Conservation (phyloP, 495 filamentous ascomycete species). For the Lophiotrema nucula region DNA sequence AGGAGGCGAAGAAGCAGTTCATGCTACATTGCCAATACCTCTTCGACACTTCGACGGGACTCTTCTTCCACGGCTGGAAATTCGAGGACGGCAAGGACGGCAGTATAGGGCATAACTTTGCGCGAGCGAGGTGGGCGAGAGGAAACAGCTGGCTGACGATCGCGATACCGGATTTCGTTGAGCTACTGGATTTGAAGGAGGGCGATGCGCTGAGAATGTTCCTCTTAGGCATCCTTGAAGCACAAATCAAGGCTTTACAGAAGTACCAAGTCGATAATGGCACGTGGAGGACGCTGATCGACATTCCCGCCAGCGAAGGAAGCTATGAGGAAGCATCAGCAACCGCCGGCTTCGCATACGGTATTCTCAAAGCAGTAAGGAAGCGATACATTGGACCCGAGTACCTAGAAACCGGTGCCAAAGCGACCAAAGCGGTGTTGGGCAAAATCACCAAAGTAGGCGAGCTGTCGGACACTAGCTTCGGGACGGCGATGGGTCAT, state of each 20-base stretch:
- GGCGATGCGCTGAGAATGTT: slow-evolving; percentile 61
- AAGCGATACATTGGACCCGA: slow-evolving; percentile 61
- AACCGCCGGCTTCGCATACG: slow-evolving; percentile 73
- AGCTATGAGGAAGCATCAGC: slow-evolving; percentile 71
- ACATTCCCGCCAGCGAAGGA: slow-evolving; percentile 53
- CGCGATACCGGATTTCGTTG: slow-evolving; percentile 69
- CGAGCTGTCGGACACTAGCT: slow-evolving; percentile 67
- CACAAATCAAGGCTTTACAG: slow-evolving; percentile 61
- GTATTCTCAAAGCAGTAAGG: slow-evolving; percentile 66
- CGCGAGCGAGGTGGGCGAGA: slow-evolving; percentile 65
- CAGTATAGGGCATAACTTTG: slow-evolving; percentile 67
- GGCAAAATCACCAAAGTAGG: slow-evolving; percentile 58
- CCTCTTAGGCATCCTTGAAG: slow-evolving; percentile 58
- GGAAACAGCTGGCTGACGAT: slow-evolving; percentile 72
- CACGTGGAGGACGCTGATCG: slow-evolving; percentile 67
- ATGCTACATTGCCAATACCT: slow-evolving; percentile 70
- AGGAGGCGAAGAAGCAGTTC: slow-evolving; percentile 71
- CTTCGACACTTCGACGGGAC: slow-evolving; percentile 62
- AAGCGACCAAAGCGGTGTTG: slow-evolving; percentile 60
- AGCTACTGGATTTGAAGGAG: slow-evolving; percentile 57
- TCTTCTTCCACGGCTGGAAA: slow-evolving; percentile 76
- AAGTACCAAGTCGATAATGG: slow-evolving; percentile 56
- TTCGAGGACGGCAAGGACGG: slow-evolving; percentile 48
- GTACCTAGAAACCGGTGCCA: slow-evolving; percentile 53
- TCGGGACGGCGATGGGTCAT: slow-evolving; percentile 70